phyloP scores from a whole-genome alignment of 768 basidiomycete species.

The Tricholoma hemisulphureum region DNA sequence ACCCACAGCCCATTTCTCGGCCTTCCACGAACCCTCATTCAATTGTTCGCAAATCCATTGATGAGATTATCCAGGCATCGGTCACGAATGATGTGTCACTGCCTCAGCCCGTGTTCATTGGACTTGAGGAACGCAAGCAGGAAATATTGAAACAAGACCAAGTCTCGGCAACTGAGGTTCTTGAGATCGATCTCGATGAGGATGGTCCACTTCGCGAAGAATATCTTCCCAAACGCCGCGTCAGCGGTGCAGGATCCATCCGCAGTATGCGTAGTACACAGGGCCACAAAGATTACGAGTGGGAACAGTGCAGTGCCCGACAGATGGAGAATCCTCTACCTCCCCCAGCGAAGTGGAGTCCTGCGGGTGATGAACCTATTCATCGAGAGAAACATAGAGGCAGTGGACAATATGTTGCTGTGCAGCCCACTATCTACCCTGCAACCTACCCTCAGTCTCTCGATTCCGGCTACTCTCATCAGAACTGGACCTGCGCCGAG shows the following conservation, averaged over 20 bases:
- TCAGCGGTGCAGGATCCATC: conserved; percentile 34
- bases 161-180: conserved; percentile 42
- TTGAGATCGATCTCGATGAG: conserved; percentile 80
- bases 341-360: conserved; percentile 81
- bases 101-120: conserved; percentile 70
- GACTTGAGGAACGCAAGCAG: conserved; percentile 61
- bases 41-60: conserved; percentile 66
- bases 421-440: conserved; percentile 51
- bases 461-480: conserved; percentile 35
- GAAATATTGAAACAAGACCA: conserved; percentile 49
- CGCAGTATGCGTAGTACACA: conserved; percentile 15
- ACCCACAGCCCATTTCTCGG: conserved; percentile 75
- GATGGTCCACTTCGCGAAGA: conserved; percentile 82
- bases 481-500: conserved; percentile 37
- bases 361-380: conserved; percentile 75
- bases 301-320: conserved; percentile 14
- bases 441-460: conserved; percentile 31
- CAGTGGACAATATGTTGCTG: conserved; percentile 62
- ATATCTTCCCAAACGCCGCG: conserved; percentile 71
- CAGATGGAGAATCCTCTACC: conserved; percentile 43
- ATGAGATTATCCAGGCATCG: conserved; percentile 62
- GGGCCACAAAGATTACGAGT: conserved; percentile 7
- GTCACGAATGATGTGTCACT: conserved; percentile 27
- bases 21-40: conserved; percentile 71
- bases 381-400: conserved; percentile 50